These are phyloP conservation scores for Rubroshorea leprosula DNA, from an alignment of 345 rosid species.

Conservation along the genomic window DNA sequence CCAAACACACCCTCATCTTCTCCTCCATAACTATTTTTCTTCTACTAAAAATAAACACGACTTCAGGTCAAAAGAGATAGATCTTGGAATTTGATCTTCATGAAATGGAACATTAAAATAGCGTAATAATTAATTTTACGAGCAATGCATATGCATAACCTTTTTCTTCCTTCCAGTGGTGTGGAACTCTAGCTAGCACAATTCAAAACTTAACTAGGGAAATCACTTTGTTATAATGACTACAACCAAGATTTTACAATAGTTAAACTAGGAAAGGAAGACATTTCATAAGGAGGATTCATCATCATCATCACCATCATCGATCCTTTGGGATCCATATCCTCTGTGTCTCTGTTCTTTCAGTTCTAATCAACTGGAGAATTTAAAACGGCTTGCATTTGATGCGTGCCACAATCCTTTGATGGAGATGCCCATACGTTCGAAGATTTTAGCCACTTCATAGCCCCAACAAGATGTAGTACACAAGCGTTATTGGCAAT, in stretches of 20 bases:
- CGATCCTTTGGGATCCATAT: neutral
- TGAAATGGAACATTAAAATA: no score
- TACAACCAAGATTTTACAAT: slow-evolving; percentile 38
- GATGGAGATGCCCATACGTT: neutral
- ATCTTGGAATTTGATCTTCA: no score
- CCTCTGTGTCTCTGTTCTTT: slow-evolving; percentile 14
- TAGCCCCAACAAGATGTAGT: slow-evolving; percentile 83
- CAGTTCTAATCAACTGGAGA: slow-evolving; percentile 5
- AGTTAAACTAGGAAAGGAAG: slow-evolving; percentile 17
- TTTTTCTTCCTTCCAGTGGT: no score
- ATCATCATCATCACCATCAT: no score
- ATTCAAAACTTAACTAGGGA: no score
- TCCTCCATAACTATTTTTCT: no score
- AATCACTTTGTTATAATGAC: slow-evolving; percentile 20
- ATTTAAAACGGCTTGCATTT: neutral
- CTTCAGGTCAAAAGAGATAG: no score
- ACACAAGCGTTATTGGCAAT: slow-evolving; percentile 88
- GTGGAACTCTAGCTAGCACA: no score
- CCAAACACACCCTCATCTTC: no score
- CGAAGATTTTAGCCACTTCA: slow-evolving; percentile 18
- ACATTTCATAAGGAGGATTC: slow-evolving; percentile 18
- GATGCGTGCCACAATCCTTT: slow-evolving; percentile 9
- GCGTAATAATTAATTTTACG: no score
- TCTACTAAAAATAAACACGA: no score
- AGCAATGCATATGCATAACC: no score